Evolutionary conservation across 306 rosid species (phyloP), one percentile per base, ranked within the genome.

Genomic region (Quercus agrifolia): DNA sequence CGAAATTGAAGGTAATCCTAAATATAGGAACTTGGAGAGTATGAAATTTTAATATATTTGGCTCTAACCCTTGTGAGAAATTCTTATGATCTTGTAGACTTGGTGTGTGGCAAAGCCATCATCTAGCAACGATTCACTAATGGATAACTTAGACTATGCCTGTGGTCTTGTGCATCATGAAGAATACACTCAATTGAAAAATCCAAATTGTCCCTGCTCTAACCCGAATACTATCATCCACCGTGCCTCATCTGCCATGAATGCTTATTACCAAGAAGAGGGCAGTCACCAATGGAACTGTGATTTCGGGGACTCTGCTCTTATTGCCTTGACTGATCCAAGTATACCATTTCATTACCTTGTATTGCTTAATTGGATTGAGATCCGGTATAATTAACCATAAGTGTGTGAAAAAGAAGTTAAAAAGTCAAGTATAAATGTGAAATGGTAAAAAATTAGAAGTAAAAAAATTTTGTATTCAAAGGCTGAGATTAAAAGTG

Each of bases 21-120:
- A 30, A 30, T 30, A 30, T 30, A 30, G 33, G 5, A 30, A 30
- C 33, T 30, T 30, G 5, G 33, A 30, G 33, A 4, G 33, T 30
- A 30, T 30, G 33, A 30, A 30, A 30, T 30, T 30, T 30, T 30
- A 30, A 30, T 30, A 30, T 13, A 13, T n/a, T 9, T 56, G n/a
- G n/a, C 59, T 13, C n/a, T 9, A 56, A 56, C 17, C 59, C 15
- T 13, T 13, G 17, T 17, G 59, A n/a, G 15, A 56, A 30, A 30
- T 13, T 56, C n/a, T 56, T n/a, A 30, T 30, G 33, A 30, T 76
- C 31, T 30, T 62, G 56, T 58, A 73, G 85, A 77, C 85, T 1
- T 82, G 81, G 85, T 82, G 82, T 3, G 54, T 82, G 17, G 76
- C 79, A 38, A 78, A 82, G 75, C 85, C 82, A 11, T 70, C 76